Conservation (phyloP, 2,329 filamentous ascomycete species). For the Helminthosporium solani region DNA sequence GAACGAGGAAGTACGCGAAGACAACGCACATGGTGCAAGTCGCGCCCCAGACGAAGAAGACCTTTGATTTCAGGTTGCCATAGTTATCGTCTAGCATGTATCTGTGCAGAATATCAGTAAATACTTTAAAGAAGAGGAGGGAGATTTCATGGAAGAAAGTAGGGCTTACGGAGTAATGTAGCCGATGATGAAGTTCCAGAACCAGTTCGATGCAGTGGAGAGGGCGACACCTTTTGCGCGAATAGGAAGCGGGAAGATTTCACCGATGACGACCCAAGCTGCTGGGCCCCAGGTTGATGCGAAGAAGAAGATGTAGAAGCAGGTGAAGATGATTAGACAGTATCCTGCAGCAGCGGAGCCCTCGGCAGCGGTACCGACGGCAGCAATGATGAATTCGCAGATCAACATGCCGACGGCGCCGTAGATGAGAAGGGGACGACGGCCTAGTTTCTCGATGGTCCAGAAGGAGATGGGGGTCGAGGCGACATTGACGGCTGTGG, state of each 20-base stretch:
- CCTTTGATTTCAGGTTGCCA: constrained; percentile 60
- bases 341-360: constrained; percentile 53
- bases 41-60: constrained; percentile 57
- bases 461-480: constrained; percentile 88
- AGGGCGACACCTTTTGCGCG: constrained; percentile 83
- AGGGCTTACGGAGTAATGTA: constrained; percentile 61
- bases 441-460: constrained; percentile 78
- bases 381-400: constrained; percentile 84
- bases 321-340: constrained; percentile 77
- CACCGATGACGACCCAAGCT: constrained; percentile 73
- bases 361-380: constrained; percentile 51
- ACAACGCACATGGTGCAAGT: constrained; percentile 55
- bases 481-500: constrained; percentile 82
- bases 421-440: constrained; percentile 74
- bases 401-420: constrained; percentile 81
- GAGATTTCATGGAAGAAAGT: too few species aligned
- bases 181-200: constrained; percentile 71
- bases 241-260: constrained; percentile 88
- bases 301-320: constrained; percentile 92
- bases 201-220: constrained; percentile 87
- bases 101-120: too few species aligned
- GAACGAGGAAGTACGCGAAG: constrained; percentile 76
- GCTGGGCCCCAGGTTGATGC: constrained; percentile 84
- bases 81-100: constrained; percentile 62
- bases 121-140: too few species aligned